phyloP scores from a whole-genome alignment of 2,329 filamentous ascomycete genomes.

The Fusarium sulawesiense region DNA sequence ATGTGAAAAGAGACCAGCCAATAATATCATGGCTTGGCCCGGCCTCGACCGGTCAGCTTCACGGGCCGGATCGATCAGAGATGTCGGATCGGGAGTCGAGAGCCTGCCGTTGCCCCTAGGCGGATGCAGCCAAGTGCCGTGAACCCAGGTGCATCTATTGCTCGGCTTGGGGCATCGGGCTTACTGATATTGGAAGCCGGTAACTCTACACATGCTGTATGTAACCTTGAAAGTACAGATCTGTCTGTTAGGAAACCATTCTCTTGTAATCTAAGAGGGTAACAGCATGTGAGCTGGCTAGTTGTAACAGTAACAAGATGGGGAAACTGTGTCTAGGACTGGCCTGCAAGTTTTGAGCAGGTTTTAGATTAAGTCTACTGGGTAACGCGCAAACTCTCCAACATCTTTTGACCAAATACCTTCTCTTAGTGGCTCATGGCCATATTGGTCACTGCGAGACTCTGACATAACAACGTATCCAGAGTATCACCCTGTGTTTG shows the following conservation, averaged over 20 bases:
- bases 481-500: not conserved
- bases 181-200: not conserved
- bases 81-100: slow-evolving; percentile 1
- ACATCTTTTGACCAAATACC: not conserved
- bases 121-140: slow-evolving; percentile 4
- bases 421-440: not conserved
- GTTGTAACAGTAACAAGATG: not conserved
- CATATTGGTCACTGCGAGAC: slow-evolving; percentile 15
- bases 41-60: slow-evolving; percentile 17
- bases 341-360: not conserved
- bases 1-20: slow-evolving; percentile 21
- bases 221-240: not conserved
- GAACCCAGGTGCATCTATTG: not conserved
- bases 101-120: not conserved
- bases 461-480: not conserved
- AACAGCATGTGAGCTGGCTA: not conserved
- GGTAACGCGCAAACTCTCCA: not conserved
- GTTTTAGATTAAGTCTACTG: not conserved
- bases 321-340: not conserved
- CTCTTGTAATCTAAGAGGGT: not conserved
- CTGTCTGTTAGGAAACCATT: not conserved
- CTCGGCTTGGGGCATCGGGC: not conserved
- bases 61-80: slow-evolving; percentile 13
- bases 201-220: not conserved
- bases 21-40: slow-evolving; percentile 27